Evolutionary conservation across 2,329 filamentous ascomycete species (phyloP), one percentile per base, ranked within the genome.

Genomic region (Kalmusia sp.): DNA sequence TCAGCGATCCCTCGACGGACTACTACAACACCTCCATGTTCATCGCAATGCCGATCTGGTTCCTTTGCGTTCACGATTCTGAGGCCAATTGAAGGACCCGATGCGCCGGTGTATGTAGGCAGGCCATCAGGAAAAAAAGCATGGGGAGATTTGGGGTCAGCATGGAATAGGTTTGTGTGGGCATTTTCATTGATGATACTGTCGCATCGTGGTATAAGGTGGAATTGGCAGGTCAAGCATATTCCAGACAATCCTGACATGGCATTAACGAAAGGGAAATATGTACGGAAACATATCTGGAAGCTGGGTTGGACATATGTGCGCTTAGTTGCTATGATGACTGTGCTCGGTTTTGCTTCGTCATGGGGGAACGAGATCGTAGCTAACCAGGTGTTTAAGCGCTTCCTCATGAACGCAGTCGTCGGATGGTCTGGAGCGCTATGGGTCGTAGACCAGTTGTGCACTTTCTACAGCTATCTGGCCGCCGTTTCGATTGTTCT

Each of bases 21-120:
- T 54, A 54, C 15, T 50, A 54, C 54, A 52, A 41, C 39, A 37
- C n/a, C 19, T 48, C 40, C 1, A 40, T 37, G 14, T 51, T 53
- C 34, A 43, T 53, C 9, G 49, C 57, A 0, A 31, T 38, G 6
- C 49, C 49, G 11, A 21, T 53, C 6, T 58, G 43, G 49, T 58
- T 52, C 24, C 21, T 59, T n/a, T 34, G 46, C 51, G 30, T 55
- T 52, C 24, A 38, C 46, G 2, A 35, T 53, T 12, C 17, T 55
- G 21, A 37, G 35, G 9, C 45, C 52, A 21, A 21, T 35, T 17
- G 31, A 50, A 9, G 55, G 48, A 21, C 6, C 28, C 2, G 19
- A 21, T n/a, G 45, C 39, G 11, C 45, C 48, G 33, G 34, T 44
- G 9, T 54, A 43, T 3, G 28, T 44, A 14, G 40, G 48, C 15